Base-by-base conservation (phyloP, 495 filamentous ascomycete species). In the Extremus antarcticus region DNA sequence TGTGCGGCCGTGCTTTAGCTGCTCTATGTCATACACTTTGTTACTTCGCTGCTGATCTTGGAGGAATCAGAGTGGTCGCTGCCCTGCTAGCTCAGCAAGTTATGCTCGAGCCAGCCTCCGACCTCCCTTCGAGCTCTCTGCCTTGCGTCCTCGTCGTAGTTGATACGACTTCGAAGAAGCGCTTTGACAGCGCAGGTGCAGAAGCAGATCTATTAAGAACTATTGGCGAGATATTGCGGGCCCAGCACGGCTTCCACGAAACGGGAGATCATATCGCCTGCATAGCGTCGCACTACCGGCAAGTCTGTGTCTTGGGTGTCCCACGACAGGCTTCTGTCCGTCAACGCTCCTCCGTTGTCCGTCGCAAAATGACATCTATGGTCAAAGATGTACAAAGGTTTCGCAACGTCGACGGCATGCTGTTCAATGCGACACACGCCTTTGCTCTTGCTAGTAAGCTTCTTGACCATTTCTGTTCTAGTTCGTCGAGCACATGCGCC, bases 401-500 rank as follows among this genome's bases (percentile, higher is more conserved):
- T 11, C 9, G 19, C 8, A 46, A 21, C 19, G 20, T 19, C 8
- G 9, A 9, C 43, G 11, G 43, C 11, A 8, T 11, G 8, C 20
- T 46, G 8, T 46, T 46, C 20, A 13, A 20, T 15, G 10, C 8
- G 8, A 19, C 11, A 8, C 43, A 46, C 19, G 11, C 11, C 10
- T 46, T 10, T 19, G 19, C 11, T 13, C 20, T 46, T 19, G 11
- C 43, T 15, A 9, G 43, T 46, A 15, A 9, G 20, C 43, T 46
- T 38, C 50, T 52, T n/a, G 50, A 52, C 50, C 3, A 40, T 40
- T 52, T 52, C 50, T 52, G 50, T 20, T 4, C 17, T 40, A 13
- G 25, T 11, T 11, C n/a, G 10, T 3, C 11, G 3, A 17, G n/a
- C 3, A 23, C 23, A 15, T 52, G 38, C 25, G 38, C 50, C 13